Percentiles rank a stretch among this genome's conserved stretches.
Conservation (phyloP, 495 filamentous ascomycete genomes). For the Friedmanniomyces simplex region DNA sequence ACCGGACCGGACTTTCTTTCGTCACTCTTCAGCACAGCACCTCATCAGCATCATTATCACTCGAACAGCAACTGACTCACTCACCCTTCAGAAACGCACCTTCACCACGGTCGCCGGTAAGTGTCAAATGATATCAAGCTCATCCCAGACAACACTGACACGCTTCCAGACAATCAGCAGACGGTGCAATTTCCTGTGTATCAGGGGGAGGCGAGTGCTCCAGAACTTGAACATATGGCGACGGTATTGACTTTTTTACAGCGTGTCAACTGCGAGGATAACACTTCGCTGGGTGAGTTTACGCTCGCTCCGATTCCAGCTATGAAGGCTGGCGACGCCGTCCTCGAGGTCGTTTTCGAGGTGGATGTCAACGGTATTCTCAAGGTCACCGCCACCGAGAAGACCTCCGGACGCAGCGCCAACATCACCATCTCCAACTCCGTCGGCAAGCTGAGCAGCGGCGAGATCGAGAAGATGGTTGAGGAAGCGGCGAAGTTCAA, state of each 20-base stretch:
- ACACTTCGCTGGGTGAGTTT: constrained; percentile 98
- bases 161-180: constrained; percentile 56
- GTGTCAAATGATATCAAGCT: no score
- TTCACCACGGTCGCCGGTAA: constrained; percentile 3
- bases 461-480: constrained; percentile 97
- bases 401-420: constrained; percentile 92
- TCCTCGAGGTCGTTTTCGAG: constrained; percentile 97
- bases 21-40: no score
- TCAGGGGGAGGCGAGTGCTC: constrained; percentile 71
- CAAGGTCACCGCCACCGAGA: constrained; percentile 99
- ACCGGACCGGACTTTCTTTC: no score
- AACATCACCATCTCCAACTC: constrained; percentile 99
- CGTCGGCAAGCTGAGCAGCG: constrained; percentile 91
- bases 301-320: constrained; percentile 92
- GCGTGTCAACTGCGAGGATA: constrained; percentile 99
- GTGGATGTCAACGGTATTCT: constrained; percentile 99
- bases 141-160: neutral
- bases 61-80: no score
- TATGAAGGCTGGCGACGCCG: constrained; percentile 96
- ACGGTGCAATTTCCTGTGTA: constrained; percentile 89
- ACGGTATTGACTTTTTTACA: no score
- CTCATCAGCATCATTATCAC: no score
- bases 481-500: constrained; percentile 97
- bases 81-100: constrained; percentile 24
- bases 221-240: no score